Base-by-base conservation (phyloP, 768 basidiomycete genomes). In the Hemileccinum rubropunctum region DNA sequence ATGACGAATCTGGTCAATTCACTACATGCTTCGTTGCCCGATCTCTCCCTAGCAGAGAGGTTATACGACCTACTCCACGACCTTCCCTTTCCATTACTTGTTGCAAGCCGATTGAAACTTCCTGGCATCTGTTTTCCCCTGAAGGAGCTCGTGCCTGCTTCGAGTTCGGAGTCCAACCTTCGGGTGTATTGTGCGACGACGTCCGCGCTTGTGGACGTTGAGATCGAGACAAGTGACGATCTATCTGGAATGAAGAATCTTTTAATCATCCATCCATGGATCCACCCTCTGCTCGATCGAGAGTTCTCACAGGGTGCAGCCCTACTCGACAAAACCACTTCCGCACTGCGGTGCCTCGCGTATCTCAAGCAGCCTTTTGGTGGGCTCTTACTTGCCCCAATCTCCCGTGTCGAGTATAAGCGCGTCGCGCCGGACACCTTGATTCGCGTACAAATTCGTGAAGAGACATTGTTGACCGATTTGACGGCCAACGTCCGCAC, bases 261-360 rank as follows among this genome's bases (percentile, higher is more conserved):
- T 3, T 2, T 37, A 3, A 48, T 53, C 32, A 11, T 53, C 15
- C 52, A 50, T 20, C 44, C 52, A 2, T 50, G 52, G 48, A 41
- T 50, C 33, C 15, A 18, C 35, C 37, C 42, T 8, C 13, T 53
- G 14, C 51, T 47, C 30, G 51, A 37, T 3, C 23, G 27, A 8
- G 41, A 47, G 18, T 36, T 20, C 23, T 21, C 33, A 5, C n/a
- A 18, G 2, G 26, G 35, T 15, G 18, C 8, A 46, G 8, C 11
- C 9, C 7, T 3, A 3, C n/a, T 18, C 21, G 48, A 42, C 20
- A 28, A 36, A 3, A 27, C 26, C 5, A 30, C 34, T 15, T 41
- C 12, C 2, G 48, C 34, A 20, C 10, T 43, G 8, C 35, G 37
- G 5, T 13, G 37, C 12, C 3, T 49, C 6, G 41, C 18, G 4